Conservation (phyloP, 108 stramenopile genomes). For the Discostella pseudostelligera region DNA sequence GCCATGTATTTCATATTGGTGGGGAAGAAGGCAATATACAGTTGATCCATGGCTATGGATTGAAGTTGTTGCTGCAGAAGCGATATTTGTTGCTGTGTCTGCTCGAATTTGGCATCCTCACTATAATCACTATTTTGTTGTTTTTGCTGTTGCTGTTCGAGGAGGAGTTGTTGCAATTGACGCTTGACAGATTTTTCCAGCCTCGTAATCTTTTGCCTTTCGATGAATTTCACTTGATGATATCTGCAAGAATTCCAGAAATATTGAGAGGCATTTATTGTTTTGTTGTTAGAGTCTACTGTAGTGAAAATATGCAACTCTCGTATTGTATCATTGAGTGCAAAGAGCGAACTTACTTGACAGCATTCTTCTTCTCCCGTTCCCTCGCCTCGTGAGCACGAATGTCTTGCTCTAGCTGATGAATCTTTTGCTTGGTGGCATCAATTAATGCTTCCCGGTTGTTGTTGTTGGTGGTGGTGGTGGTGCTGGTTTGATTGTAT, state of each 20-base stretch:
- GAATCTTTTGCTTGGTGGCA: constrained; percentile 26
- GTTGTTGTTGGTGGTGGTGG: not conserved
- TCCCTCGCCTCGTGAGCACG: constrained; percentile 39
- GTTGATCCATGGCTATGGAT: constrained; percentile 68
- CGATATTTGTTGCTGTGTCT: constrained; percentile 9
- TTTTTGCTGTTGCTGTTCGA: constrained; percentile 8
- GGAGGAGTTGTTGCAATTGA: constrained; percentile 19
- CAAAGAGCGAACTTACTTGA: constrained; percentile 38
- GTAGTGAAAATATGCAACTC: no score
- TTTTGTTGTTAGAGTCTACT: no score
- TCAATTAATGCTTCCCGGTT: constrained; percentile 22
- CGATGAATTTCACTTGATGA: constrained; percentile 81
- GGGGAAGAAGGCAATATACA: constrained; percentile 79
- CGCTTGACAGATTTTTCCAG: constrained; percentile 57
- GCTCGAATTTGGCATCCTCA: no score
- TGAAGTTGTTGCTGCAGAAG: constrained; percentile 49
- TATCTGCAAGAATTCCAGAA: constrained; percentile 37
- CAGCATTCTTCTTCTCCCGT: constrained; percentile 57
- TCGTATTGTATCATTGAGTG: constrained; percentile 26
- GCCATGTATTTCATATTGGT: constrained; percentile 71
- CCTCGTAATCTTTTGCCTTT: constrained; percentile 73
- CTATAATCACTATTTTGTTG: no score
- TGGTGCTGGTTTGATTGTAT: no score
- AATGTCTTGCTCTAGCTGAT: constrained; percentile 58
- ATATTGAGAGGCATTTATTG: not conserved